phyloP scores from a whole-genome alignment of 2,329 filamentous ascomycete genomes.

The Stachybotrys echinatus region DNA sequence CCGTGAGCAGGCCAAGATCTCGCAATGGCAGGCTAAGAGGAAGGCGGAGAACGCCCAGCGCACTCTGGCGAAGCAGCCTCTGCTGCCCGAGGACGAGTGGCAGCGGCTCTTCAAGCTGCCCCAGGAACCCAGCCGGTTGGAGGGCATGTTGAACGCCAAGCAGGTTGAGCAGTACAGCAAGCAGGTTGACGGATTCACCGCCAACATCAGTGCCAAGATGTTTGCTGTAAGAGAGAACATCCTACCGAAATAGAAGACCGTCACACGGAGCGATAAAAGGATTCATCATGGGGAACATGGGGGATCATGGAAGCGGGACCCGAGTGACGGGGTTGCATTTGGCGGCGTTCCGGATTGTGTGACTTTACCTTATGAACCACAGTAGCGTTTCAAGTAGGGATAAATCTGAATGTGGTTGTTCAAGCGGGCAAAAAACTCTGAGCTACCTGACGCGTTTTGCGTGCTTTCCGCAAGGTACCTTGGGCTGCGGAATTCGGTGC shows the following conservation, averaged over 20 bases:
- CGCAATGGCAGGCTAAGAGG: slow-evolving; percentile 93
- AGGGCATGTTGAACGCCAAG: slow-evolving; percentile 89
- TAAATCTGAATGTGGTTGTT: neutral
- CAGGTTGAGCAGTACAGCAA: slow-evolving; percentile 98
- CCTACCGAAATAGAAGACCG: slow-evolving; percentile 43
- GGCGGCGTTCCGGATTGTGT: slow-evolving; percentile 35
- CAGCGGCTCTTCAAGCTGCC: slow-evolving; percentile 97
- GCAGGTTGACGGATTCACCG: slow-evolving; percentile 94
- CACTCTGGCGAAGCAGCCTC: slow-evolving; percentile 78
- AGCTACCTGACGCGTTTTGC: too few species aligned
- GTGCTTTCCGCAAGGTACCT: too few species aligned
- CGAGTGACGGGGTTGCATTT: slow-evolving; percentile 32
- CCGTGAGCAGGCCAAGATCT: slow-evolving; percentile 94
- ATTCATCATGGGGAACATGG: neutral
- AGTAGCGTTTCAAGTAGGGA: neutral
- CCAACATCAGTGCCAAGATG: slow-evolving; percentile 92
- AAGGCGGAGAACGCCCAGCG: slow-evolving; percentile 91
- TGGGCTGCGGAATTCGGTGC: too few species aligned
- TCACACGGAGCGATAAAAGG: neutral
- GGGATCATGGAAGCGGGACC: slow-evolving; percentile 16
- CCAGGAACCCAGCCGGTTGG: slow-evolving; percentile 84
- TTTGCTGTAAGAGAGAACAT: slow-evolving; percentile 81
- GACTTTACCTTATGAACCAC: slow-evolving; percentile 24
- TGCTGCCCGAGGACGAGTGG: slow-evolving; percentile 95
- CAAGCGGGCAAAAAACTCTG: too few species aligned